A percentile compares a stretch with the other conserved stretches of the same genome.
Conservation (phyloP, 164 flowering plant genomes). For the Stephania yunnanensis region DNA sequence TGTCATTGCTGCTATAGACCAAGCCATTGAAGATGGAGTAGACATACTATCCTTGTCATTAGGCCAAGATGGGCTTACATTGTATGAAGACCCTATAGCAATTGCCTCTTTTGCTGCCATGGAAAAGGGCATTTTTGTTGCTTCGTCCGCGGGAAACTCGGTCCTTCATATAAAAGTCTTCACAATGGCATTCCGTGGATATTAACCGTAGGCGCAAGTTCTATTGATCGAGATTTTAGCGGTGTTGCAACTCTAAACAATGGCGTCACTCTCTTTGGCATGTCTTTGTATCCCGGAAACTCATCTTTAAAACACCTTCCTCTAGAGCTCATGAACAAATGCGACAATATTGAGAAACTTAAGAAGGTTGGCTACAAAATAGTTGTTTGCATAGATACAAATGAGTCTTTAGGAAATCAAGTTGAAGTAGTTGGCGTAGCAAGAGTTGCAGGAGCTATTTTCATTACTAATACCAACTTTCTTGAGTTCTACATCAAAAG, state of each 20-base stretch:
- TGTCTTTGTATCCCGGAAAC: slow-evolving; percentile 39
- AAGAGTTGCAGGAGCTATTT: slow-evolving; percentile 38
- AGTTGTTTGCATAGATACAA: slow-evolving; percentile 16
- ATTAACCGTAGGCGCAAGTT: slow-evolving; percentile 62
- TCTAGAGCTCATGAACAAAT: slow-evolving; percentile 17
- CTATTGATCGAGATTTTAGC: slow-evolving; percentile 52
- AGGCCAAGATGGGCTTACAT: slow-evolving; percentile 31
- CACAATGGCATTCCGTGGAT: slow-evolving; percentile 77
- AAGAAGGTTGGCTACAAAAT: slow-evolving; percentile 26
- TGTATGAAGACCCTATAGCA: slow-evolving; percentile 58
- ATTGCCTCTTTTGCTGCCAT: slow-evolving; percentile 60
- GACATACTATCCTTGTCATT: slow-evolving; percentile 60
- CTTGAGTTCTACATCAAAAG: slow-evolving; percentile 21
- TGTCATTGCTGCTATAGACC: slow-evolving; percentile 58
- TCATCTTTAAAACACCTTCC: slow-evolving; percentile 13
- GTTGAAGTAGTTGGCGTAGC: slow-evolving; percentile 14
- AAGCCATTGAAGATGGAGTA: slow-evolving; percentile 54
- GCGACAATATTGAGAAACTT: slow-evolving; percentile 10
- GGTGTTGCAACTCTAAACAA: slow-evolving; percentile 39
- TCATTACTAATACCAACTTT: slow-evolving; percentile 34
- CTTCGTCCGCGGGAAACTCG: slow-evolving; percentile 70
- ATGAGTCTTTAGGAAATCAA: slow-evolving; percentile 23
- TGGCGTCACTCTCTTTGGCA: slow-evolving; percentile 35
- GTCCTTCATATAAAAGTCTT: slow-evolving; percentile 35
- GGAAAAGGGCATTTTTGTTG: slow-evolving; percentile 53